Evolutionary conservation across 768 basidiomycete genomes (phyloP).

Genomic region (Russula abietina): DNA sequence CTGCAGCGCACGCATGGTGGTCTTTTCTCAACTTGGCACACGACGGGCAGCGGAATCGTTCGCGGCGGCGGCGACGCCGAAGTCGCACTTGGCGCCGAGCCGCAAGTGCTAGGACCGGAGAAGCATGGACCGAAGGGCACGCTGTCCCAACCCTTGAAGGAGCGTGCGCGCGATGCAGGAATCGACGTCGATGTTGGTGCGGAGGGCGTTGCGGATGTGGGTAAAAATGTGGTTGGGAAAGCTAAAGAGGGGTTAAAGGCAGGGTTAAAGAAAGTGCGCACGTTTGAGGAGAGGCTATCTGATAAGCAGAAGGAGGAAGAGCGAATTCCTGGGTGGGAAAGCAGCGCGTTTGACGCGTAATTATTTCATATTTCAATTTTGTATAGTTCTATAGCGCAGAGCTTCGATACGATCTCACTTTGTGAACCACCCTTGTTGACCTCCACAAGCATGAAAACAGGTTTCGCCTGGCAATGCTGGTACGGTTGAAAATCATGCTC

Average conservation of each 20-base stretch:
- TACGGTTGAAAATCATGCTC: too few species aligned
- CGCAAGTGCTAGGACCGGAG: conserved; percentile 62
- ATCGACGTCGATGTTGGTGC: conserved; percentile 29
- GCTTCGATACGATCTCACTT: too few species aligned
- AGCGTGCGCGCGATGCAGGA: conserved; percentile 33
- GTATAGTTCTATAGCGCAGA: too few species aligned
- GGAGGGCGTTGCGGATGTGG: conserved; percentile 23
- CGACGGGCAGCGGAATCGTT: conserved; percentile 61
- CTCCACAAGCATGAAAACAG: too few species aligned
- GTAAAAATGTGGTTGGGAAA: conserved; percentile 29
- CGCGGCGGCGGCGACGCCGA: conserved; percentile 34
- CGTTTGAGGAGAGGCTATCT: conserved; percentile 32
- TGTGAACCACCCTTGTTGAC: too few species aligned
- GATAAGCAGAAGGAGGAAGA: conserved; percentile 33
- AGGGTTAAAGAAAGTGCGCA: conserved; percentile 27
- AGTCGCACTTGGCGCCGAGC: conserved; percentile 67
- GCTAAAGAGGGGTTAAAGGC: conserved; percentile 30
- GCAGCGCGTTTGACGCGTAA: conserved; percentile 34
- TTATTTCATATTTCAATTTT: neutral
- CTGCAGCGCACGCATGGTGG: conserved; percentile 38
- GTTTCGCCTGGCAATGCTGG: too few species aligned
- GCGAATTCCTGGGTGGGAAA: conserved; percentile 34
- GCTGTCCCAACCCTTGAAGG: conserved; percentile 37
- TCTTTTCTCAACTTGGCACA: conserved; percentile 41
- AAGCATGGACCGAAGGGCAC: conserved; percentile 63